A percentile compares a stretch with the other conserved stretches of the same genome.
These are phyloP conservation scores for Monosporozyma aquatica DNA, from an alignment of 805 yeast species.

Conservation along the genomic window DNA sequence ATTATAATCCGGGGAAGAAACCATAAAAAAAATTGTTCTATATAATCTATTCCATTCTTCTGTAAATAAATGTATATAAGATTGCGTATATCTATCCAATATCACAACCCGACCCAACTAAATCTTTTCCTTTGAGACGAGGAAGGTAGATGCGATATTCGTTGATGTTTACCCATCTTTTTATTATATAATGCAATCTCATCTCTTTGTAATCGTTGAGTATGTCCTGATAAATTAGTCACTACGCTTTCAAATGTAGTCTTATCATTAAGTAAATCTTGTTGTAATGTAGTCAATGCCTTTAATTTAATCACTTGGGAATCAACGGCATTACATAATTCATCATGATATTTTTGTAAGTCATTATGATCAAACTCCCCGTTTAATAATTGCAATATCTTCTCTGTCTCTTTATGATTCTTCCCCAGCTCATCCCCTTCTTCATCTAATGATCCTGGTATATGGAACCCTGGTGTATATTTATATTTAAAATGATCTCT, in stretches of 20 bases:
- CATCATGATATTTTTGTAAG: slow-evolving; percentile 20
- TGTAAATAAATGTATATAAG: no score
- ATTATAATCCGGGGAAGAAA: slow-evolving; percentile 4
- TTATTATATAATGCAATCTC: slow-evolving; percentile 32
- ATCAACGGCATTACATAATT: slow-evolving; percentile 22
- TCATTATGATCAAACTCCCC: not conserved
- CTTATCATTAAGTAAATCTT: slow-evolving; percentile 51
- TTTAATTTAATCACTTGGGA: slow-evolving; percentile 24
- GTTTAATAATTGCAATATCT: slow-evolving; percentile 9
- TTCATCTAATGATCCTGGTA: slow-evolving; percentile 10
- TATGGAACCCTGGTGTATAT: slow-evolving; percentile 9
- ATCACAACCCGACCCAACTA: slow-evolving; percentile 7
- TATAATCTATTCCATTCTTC: no score
- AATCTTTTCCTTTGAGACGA: slow-evolving; percentile 9
- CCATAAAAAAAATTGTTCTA: no score
- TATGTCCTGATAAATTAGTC: slow-evolving; percentile 82
- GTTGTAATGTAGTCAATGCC: slow-evolving; percentile 33
- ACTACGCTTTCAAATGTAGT: slow-evolving; percentile 78
- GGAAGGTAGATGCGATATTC: no score
- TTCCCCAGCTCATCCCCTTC: slow-evolving; percentile 12
- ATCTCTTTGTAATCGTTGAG: slow-evolving; percentile 63
- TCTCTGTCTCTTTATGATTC: no score
- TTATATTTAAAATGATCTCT: slow-evolving; percentile 15
- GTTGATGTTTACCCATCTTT: slow-evolving; percentile 16
- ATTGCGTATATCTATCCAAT: not conserved